phyloP scores from a whole-genome alignment of 169 alveolate species.

The Cryptosporidium muris region DNA sequence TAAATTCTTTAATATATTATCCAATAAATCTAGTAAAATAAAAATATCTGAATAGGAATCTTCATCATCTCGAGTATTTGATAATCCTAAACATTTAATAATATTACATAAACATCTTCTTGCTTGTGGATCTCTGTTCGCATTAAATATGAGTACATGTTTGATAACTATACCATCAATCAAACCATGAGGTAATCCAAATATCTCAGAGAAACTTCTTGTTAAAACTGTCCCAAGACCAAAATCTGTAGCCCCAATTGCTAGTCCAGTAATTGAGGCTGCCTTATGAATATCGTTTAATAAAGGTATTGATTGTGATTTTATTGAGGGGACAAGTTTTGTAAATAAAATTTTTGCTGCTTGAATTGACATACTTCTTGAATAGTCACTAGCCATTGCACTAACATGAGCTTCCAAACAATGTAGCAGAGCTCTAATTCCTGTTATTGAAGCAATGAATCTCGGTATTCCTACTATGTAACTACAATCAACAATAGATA shows the following conservation, averaged over 20 bases:
- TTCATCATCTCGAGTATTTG: not conserved
- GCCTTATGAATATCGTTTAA: constrained; percentile 46
- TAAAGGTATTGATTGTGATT: not conserved
- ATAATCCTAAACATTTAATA: constrained; percentile 13
- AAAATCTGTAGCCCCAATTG: constrained; percentile 55
- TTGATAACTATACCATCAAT: constrained; percentile 49
- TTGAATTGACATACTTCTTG: constrained; percentile 42
- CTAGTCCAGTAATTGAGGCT: constrained; percentile 59
- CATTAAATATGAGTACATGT: constrained; percentile 31
- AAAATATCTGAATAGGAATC: not conserved
- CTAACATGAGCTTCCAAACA: constrained; percentile 57
- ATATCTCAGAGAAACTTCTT: constrained; percentile 64
- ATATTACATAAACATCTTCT: not conserved
- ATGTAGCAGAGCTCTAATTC: constrained; percentile 55
- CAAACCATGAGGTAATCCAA: constrained; percentile 58
- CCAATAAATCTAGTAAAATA: constrained; percentile 2
- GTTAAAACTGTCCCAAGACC: constrained; percentile 59
- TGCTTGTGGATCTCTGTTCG: not conserved
- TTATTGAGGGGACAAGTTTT: not conserved
- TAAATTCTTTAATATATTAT: not conserved
- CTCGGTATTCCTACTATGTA: constrained; percentile 31
- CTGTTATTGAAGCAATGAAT: constrained; percentile 61
- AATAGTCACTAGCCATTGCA: constrained; percentile 20
- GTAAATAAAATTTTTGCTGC: constrained; percentile 10
- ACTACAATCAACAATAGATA: constrained; percentile 45